phyloP scores from a whole-genome alignment of 2,329 filamentous ascomycete species.

The Clarireedia sp. region DNA sequence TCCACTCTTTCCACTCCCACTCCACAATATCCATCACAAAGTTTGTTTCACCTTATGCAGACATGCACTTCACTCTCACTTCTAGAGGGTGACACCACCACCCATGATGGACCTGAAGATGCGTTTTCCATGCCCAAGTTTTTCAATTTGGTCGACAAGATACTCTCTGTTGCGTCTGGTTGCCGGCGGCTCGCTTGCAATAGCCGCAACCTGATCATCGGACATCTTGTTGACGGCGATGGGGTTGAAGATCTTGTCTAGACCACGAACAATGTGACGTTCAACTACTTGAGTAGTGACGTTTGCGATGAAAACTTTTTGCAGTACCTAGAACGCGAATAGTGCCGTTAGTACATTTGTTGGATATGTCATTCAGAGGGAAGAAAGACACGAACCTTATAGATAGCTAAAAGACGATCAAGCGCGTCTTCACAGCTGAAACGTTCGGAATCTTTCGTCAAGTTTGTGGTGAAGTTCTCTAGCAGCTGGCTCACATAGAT shows the following conservation, averaged over 20 bases:
- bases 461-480: not conserved
- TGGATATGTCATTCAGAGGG: not conserved
- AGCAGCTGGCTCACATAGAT: not conserved
- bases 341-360: not conserved
- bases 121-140: conserved; percentile 21
- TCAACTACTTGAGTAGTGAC: conserved; percentile 29
- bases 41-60: no score
- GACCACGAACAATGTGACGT: conserved; percentile 12
- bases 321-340: conserved; percentile 19
- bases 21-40: no score
- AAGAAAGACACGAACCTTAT: conserved; percentile 24
- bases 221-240: conserved; percentile 12
- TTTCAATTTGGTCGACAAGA: conserved; percentile 23
- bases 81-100: not conserved
- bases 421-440: conserved; percentile 28
- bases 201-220: conserved; percentile 14
- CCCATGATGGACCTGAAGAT: conserved; percentile 22
- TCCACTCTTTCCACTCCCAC: no score
- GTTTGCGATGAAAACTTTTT: conserved; percentile 30
- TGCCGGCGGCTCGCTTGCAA: conserved; percentile 22
- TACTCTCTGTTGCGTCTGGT: conserved; percentile 20
- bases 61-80: not conserved
- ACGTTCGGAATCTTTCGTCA: conserved; percentile 24
- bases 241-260: conserved; percentile 14
- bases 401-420: conserved; percentile 28